A percentile compares a stretch with the other conserved stretches of the same genome.
Conservation (phyloP, 176 grass and related monocot species). For the Ensete glaucum region DNA sequence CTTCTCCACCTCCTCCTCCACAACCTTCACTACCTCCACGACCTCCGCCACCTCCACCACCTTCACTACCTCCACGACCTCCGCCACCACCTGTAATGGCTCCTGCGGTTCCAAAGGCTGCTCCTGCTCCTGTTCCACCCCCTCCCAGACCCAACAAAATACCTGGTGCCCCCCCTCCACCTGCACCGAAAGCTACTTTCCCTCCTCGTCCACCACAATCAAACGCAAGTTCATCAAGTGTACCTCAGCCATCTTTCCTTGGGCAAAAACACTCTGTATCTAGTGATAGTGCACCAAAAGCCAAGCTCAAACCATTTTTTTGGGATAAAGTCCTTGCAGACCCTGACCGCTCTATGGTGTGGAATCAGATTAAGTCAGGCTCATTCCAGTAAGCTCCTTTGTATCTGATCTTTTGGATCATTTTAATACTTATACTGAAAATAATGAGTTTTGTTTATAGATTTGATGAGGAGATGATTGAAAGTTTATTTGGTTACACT, state of each 20-base stretch:
- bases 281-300: conserved; percentile 42
- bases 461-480: conserved; percentile 74
- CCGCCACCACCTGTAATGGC: conserved; percentile 1
- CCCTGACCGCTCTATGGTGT: conserved; percentile 56
- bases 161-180: background rate
- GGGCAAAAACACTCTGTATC: background rate
- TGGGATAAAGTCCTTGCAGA: conserved; percentile 89
- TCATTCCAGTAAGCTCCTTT: conserved; percentile 83
- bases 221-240: conserved; percentile 28
- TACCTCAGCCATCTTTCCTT: conserved; percentile 13
- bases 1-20: conserved; percentile 17
- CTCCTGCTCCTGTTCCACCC: background rate
- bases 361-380: conserved; percentile 63
- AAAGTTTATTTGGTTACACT: conserved; percentile 62
- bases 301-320: conserved; percentile 91
- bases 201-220: background rate
- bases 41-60: conserved; percentile 6
- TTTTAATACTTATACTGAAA: background rate
- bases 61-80: background rate
- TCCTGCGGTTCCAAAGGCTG: background rate
- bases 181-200: conserved; percentile 4
- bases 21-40: conserved; percentile 13
- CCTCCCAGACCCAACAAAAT: background rate
- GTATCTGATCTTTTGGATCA: conserved; percentile 2
- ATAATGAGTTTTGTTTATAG: conserved; percentile 25